These are phyloP conservation scores for Bolboschoenoplectus hybrid DNA, from an alignment of 202 grass and related monocot species.

Conservation along the genomic window DNA sequence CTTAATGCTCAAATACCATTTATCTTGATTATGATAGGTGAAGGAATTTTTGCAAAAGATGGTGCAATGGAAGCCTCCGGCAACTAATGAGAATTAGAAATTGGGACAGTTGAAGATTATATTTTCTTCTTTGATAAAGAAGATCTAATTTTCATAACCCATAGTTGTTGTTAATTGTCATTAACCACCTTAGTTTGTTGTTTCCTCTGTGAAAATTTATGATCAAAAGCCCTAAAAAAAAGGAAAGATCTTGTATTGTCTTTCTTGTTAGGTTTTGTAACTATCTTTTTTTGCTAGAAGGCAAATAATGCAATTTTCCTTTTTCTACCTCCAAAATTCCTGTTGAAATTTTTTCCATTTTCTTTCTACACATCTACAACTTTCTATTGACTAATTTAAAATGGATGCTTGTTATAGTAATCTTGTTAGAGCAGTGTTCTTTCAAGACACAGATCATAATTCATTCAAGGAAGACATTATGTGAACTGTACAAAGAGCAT, in stretches of 20 bases:
- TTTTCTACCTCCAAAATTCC: neutral
- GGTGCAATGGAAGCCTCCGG: neutral
- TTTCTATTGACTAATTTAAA: slow-evolving; percentile 5
- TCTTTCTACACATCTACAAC: neutral
- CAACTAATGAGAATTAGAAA: slow-evolving; percentile 17
- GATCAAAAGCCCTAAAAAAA: neutral
- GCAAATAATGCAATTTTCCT: neutral
- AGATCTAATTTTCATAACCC: slow-evolving; percentile 37
- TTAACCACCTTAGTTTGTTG: slow-evolving; percentile 26
- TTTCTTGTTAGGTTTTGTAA: slow-evolving; percentile 36
- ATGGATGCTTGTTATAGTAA: slow-evolving; percentile 18
- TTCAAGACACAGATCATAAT: neutral
- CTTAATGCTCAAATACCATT: neutral
- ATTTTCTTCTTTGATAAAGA: slow-evolving; percentile 35
- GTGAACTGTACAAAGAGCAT: slow-evolving; percentile 3
- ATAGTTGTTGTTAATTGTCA: neutral
- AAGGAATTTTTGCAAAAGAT: slow-evolving; percentile 34
- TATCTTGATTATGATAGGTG: slow-evolving; percentile 1
- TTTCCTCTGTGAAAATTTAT: slow-evolving; percentile 22
- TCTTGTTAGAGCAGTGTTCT: neutral
- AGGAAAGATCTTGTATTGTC: slow-evolving; percentile 13
- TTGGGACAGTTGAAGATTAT: slow-evolving; percentile 23
- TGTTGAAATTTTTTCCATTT: neutral
- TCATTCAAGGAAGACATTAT: neutral
- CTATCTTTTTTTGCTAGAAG: slow-evolving; percentile 20